These are phyloP conservation scores for Neonothopanus nambi DNA, from an alignment of 1,284 basidiomycete species.

Conservation along the genomic window DNA sequence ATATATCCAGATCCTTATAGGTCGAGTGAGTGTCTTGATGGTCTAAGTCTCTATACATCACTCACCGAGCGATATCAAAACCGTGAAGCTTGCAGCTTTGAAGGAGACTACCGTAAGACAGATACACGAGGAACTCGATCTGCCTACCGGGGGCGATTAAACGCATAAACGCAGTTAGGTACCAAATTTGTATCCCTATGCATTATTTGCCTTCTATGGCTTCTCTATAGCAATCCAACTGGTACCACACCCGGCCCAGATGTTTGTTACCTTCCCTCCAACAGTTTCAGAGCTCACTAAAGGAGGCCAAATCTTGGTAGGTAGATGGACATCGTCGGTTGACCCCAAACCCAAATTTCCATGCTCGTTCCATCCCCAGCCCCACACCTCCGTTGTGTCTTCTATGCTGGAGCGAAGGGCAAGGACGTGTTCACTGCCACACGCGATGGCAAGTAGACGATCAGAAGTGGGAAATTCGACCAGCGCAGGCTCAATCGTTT, in stretches of 20 bases:
- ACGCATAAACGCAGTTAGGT: neutral
- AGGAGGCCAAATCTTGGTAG: slow-evolving; percentile 54
- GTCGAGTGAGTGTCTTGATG: slow-evolving; percentile 23
- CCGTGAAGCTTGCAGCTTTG: slow-evolving; percentile 12
- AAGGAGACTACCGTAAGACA: slow-evolving; percentile 16
- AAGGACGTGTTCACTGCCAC: slow-evolving; percentile 85
- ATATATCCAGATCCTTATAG: slow-evolving; percentile 32
- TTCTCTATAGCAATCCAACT: slow-evolving; percentile 58
- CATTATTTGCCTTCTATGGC: neutral
- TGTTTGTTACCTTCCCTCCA: slow-evolving; percentile 26
- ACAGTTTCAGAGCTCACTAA: neutral
- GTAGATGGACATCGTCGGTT: slow-evolving; percentile 50
- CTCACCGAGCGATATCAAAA: neutral
- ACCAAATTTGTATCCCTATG: neutral
- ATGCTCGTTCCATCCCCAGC: slow-evolving; percentile 96
- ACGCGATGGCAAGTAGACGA: slow-evolving; percentile 33
- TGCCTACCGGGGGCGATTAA: slow-evolving; percentile 7
- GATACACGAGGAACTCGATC: slow-evolving; percentile 16
- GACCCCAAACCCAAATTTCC: slow-evolving; percentile 80
- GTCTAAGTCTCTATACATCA: neutral
- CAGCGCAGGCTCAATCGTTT: slow-evolving; percentile 18
- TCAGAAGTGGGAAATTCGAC: slow-evolving; percentile 37
- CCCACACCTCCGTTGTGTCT: slow-evolving; percentile 56
- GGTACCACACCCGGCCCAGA: slow-evolving; percentile 77
- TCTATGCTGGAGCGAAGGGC: slow-evolving; percentile 30